Conservation (phyloP, 2,329 filamentous ascomycete species). For the Pezicula radicicola region DNA sequence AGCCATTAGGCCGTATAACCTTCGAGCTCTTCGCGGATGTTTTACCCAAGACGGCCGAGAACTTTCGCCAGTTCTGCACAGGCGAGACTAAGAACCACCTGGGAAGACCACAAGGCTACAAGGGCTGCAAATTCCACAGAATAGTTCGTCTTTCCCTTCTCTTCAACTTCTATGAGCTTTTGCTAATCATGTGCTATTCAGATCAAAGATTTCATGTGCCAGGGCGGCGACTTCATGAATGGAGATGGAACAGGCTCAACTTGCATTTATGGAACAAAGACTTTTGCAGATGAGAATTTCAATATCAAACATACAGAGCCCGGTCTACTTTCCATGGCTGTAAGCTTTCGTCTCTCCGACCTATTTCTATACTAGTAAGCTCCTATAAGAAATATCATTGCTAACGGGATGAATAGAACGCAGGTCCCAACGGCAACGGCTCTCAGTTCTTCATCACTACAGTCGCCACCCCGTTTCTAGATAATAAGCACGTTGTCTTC, state of each 20-base stretch:
- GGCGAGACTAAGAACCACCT: conserved; percentile 80
- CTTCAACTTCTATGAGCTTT: neutral
- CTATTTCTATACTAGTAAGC: neutral
- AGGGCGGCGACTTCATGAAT: conserved; percentile 93
- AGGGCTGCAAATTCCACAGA: conserved; percentile 89
- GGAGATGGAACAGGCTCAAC: conserved; percentile 87
- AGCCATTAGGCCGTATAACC: conserved; percentile 81
- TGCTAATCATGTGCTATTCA: conserved; percentile 30
- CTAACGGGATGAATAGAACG: conserved; percentile 56
- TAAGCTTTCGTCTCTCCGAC: conserved; percentile 42
- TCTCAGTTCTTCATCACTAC: conserved; percentile 98
- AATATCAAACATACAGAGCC: conserved; percentile 71
- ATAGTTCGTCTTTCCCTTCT: conserved; percentile 58
- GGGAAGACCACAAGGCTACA: conserved; percentile 86
- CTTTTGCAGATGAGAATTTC: conserved; percentile 92
- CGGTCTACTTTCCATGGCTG: conserved; percentile 89
- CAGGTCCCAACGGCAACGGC: conserved; percentile 88
- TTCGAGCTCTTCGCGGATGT: conserved; percentile 87
- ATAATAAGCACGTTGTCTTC: conserved; percentile 94
- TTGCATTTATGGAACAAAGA: conserved; percentile 81
- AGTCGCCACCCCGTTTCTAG: conserved; percentile 79
- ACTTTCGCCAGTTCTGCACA: conserved; percentile 96
- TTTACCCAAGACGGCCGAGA: conserved; percentile 87
- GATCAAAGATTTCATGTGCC: conserved; percentile 97
- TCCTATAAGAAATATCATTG: neutral